Percentiles rank a stretch among this genome's conserved stretches.
Conservation (phyloP, 1,284 basidiomycete species). For the Athelia sp. region DNA sequence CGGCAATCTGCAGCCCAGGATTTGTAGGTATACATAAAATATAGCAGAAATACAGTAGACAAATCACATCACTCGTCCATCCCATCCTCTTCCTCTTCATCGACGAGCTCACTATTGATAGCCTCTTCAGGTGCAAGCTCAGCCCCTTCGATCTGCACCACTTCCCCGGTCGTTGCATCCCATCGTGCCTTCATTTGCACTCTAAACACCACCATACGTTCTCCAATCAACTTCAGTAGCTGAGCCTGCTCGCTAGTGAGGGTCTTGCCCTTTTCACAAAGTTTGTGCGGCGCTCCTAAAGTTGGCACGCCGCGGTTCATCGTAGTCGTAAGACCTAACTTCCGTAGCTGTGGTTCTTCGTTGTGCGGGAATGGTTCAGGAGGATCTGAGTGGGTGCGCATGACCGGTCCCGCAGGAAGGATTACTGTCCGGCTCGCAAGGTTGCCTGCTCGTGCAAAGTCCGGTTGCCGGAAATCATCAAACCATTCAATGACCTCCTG, state of each 20-base stretch:
- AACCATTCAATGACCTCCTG: conserved; percentile 95
- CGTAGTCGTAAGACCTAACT: conserved; percentile 83
- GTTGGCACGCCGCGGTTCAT: conserved; percentile 89
- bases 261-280: conserved; percentile 82
- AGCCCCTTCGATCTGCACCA: conserved; percentile 52
- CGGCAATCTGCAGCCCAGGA: too few relatives aligned
- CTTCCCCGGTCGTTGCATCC: conserved; percentile 68
- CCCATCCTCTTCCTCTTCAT: conserved; percentile 29
- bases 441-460: conserved; percentile 91
- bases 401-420: conserved; percentile 72
- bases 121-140: conserved; percentile 34
- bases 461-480: conserved; percentile 81
- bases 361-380: conserved; percentile 91
- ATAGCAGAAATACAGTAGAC: not conserved
- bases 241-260: conserved; percentile 85
- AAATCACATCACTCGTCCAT: conserved; percentile 30
- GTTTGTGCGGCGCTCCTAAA: conserved; percentile 71
- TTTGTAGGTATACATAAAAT: too few relatives aligned
- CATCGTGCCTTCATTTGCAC: conserved; percentile 72
- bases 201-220: conserved; percentile 81
- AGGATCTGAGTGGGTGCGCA: conserved; percentile 69
- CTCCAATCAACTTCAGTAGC: conserved; percentile 82
- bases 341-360: conserved; percentile 93
- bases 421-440: conserved; percentile 70
- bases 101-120: too few relatives aligned